Evolutionary conservation across 495 filamentous ascomycete species (phyloP), one percentile per base, ranked within the genome.

Genomic region (Aspergillus sclerotiicarbonarius): DNA sequence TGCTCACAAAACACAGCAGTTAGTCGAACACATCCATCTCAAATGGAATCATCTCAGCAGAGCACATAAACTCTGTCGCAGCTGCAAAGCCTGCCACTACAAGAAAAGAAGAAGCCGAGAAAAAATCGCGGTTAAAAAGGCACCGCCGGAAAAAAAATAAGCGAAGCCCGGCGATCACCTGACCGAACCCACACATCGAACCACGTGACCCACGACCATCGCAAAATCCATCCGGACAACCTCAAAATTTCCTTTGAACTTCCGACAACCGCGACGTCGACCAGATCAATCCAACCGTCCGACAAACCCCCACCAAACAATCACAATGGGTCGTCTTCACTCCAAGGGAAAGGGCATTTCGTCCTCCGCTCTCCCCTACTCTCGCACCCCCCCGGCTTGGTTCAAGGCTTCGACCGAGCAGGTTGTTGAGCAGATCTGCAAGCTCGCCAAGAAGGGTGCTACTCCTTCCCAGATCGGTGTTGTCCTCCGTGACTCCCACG

Each of bases 391-490:
- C 55, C 92, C 94, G 21, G 81, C 90, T 53, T 99, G 94, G 94
- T 80, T 95, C 74, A 96, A 95, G 85, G 89, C 88, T 73, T 93
- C 90, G 60, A 81, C 84, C 64, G 90, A 93, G 51, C 87, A 91
- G 80, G 90, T 98, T 72, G 90, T 92, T 61, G 95, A 98, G 71
- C 91, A 97, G 80, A 98, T 99, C 83, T 95, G 91, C 90, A 93
- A 94, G 81, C 87, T 98, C 67, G 93, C 94, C 65, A 94, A 88
- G 82, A 96, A 95, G 88, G 92, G 94, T 80, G 90, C 90, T 58
- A 94, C 92, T 60, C 95, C 94, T 62, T 96, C 90, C 61, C 94
- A 98, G 85, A 99, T 98, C 70, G 95, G 95, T 89, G 92, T 97
- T 71, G 80, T 96, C 63, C 88, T 99, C 75, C 86, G 95, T 81